phyloP scores from a whole-genome alignment of 768 basidiomycete genomes.

The Pleurotus djamor region DNA sequence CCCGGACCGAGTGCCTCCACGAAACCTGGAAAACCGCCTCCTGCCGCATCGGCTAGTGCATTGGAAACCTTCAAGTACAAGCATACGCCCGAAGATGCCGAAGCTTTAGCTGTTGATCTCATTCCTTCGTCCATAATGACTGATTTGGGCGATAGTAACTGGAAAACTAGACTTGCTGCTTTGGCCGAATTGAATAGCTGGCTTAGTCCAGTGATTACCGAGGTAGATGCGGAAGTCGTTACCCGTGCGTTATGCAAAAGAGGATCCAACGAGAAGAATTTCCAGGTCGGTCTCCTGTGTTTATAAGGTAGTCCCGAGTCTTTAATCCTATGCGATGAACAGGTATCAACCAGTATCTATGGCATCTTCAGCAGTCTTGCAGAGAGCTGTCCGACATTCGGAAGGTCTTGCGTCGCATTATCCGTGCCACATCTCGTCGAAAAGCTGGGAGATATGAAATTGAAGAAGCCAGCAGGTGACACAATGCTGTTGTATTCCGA shows the following conservation, averaged over 20 bases:
- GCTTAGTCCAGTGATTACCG: conserved; percentile 66
- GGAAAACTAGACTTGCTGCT: conserved; percentile 89
- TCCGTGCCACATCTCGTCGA: conserved; percentile 82
- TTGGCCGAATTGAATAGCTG: conserved; percentile 84
- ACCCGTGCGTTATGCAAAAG: conserved; percentile 88
- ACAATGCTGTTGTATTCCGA: conserved; percentile 82
- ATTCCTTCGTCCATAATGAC: conserved; percentile 71
- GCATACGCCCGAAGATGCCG: conserved; percentile 91
- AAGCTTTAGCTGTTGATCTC: conserved; percentile 66
- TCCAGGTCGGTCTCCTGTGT: conserved; percentile 60
- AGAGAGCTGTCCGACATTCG: conserved; percentile 78
- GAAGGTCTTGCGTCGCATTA: conserved; percentile 80
- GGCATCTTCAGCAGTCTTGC: conserved; percentile 72
- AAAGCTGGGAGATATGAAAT: conserved; percentile 93
- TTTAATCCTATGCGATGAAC: neutral
- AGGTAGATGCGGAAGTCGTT: conserved; percentile 84
- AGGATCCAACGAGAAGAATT: conserved; percentile 99
- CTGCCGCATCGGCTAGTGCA: conserved; percentile 45
- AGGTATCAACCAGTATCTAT: conserved; percentile 90
- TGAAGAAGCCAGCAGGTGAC: conserved; percentile 96
- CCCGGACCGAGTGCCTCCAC: conserved; percentile 31
- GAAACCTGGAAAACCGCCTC: conserved; percentile 34
- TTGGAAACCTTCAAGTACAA: conserved; percentile 90
- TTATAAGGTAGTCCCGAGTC: neutral
- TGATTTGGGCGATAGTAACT: conserved; percentile 83